Base-by-base conservation (phyloP, 768 basidiomycete genomes). In the Naematelia encephala region DNA sequence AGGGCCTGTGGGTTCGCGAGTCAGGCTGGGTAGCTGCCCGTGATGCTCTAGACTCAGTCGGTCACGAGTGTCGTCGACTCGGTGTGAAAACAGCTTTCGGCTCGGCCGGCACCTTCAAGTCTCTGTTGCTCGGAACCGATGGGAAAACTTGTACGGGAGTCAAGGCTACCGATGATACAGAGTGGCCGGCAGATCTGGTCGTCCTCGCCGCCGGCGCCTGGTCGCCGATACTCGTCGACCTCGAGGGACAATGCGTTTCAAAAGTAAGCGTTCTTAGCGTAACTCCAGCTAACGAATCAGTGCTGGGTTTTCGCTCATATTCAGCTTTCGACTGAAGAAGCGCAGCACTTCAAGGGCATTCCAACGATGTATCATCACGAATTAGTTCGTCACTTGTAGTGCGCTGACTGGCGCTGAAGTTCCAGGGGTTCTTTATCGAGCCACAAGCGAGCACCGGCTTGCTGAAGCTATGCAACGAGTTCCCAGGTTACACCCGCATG, bases 171-270 rank as follows among this genome's bases (percentile, higher is more conserved):
- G 76, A 77, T 47, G 74, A 73, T 0, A 66, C 67, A 1, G 54
- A 56, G 23, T 63, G 63, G 52, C 19, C 56, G 1, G 73, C 72
- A 1, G 74, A 76, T 53, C 34, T 68, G 39, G 73, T 76, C 12
- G 62, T 77, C 12, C 51, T 77, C 29, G 73, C 73, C 5, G 61
- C 72, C 2, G 76, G 76, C 25, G 76, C 76, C 2, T 76, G 74
- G 76, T 70, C 62, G 8, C 74, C 73, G 4, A 57, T 45, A 1
- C 50, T 76, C 12, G 45, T 77, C 5, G 72, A 76, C 55, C 62
- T 77, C 2, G 47, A 75, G 42, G 73, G 64, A 1, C 76, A 77
- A 53, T 77, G 76, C 59, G 60, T 55, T 16, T 68, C 70, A 10
- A 76, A 76, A 59, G 72, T 69, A 48, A 60, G 68, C 53, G 34